Percentiles rank a stretch among this genome's conserved stretches.
Evolutionary conservation across 768 basidiomycete species (phyloP).

Genomic region (Pisolithus tinctorius): DNA sequence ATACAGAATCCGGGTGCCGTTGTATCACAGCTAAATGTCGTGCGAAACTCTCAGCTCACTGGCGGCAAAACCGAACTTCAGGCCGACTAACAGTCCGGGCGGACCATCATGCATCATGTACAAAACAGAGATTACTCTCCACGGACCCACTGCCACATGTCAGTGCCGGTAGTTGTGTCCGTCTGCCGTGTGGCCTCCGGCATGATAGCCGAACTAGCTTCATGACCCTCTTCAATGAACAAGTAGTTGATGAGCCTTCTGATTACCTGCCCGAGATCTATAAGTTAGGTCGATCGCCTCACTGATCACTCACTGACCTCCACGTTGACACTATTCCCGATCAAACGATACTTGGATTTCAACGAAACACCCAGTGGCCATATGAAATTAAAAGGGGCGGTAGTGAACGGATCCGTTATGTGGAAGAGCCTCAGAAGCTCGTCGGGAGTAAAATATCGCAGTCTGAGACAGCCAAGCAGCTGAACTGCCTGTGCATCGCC

Average conservation of each 20-base stretch:
- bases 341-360: constrained; percentile 68
- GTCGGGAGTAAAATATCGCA: constrained; percentile 70
- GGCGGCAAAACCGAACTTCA: too few relatives aligned
- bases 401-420: constrained; percentile 31
- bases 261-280: constrained; percentile 29
- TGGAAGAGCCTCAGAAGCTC: constrained; percentile 67
- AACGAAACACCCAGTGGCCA: constrained; percentile 59
- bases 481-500: constrained; percentile 40
- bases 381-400: constrained; percentile 28
- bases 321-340: constrained; percentile 83
- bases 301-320: constrained; percentile 32
- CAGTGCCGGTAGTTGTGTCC: background rate
- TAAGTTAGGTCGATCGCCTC: background rate
- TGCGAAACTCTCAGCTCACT: too few relatives aligned
- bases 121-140: too few relatives aligned
- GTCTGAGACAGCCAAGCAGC: constrained; percentile 49
- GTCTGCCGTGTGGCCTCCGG: background rate
- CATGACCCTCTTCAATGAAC: constrained; percentile 26
- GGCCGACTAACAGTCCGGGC: too few relatives aligned
- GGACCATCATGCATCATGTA: too few relatives aligned
- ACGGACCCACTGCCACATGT: background rate
- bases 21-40: too few relatives aligned
- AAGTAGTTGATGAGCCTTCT: constrained; percentile 55
- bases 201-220: background rate
- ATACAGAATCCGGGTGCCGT: background rate